phyloP scores from a whole-genome alignment of 805 yeast species.

The Wickerhamia fluorescens region DNA sequence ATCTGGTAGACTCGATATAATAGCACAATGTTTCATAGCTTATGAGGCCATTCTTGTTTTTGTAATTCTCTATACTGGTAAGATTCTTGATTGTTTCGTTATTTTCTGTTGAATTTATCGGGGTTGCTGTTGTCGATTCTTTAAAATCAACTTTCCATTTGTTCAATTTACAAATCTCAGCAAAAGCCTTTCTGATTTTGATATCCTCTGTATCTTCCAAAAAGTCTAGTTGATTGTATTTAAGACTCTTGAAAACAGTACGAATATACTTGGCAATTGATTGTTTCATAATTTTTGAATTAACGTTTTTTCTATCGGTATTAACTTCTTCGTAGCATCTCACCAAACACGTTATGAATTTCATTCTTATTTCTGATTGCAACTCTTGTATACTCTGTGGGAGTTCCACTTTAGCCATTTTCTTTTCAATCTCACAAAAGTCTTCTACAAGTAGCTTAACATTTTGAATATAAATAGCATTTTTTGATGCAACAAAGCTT shows the following conservation, averaged over 20 bases:
- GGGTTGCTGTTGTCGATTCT: no score
- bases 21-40: slow-evolving; percentile 15
- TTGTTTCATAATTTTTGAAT: slow-evolving; percentile 1
- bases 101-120: no score
- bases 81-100: no score
- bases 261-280: slow-evolving; percentile 4
- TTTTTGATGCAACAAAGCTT: slow-evolving; percentile 1
- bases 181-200: slow-evolving; percentile 1
- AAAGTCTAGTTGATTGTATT: no score
- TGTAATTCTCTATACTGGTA: slow-evolving; percentile 6
- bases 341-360: not conserved
- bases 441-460: slow-evolving; percentile 8
- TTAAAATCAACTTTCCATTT: not conserved
- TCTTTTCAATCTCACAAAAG: slow-evolving; percentile 1
- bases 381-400: not conserved
- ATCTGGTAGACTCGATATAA: slow-evolving; percentile 14
- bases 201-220: no score
- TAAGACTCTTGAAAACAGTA: no score
- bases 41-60: slow-evolving; percentile 13
- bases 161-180: slow-evolving; percentile 3
- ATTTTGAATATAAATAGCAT: slow-evolving; percentile 5
- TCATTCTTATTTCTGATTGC: not conserved
- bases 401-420: not conserved
- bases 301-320: slow-evolving; percentile 1
- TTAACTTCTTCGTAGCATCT: no score